Conservation (phyloP, 495 filamentous ascomycete species). For the Cladorrhinum samala region DNA sequence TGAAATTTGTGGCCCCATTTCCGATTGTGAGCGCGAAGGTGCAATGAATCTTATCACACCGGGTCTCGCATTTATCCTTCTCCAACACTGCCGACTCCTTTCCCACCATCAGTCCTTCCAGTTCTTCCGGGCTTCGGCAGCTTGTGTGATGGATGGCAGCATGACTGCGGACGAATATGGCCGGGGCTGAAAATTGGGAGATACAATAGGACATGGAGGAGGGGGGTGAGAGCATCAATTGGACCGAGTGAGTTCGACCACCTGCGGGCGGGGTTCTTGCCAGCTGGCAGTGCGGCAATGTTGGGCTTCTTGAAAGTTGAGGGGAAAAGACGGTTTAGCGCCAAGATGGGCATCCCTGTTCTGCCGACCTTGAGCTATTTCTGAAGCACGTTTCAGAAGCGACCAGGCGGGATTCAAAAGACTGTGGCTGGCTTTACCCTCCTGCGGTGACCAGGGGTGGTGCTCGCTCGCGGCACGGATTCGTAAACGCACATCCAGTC, state of each 20-base stretch:
- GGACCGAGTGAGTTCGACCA: not conserved
- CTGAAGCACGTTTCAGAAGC: conserved; percentile 31
- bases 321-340: conserved; percentile 3
- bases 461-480: conserved; percentile 14
- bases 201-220: not conserved
- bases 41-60: no score
- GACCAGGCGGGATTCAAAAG: conserved; percentile 17
- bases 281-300: not conserved
- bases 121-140: not conserved
- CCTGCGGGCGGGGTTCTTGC: conserved; percentile 1
- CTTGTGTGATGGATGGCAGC: not conserved
- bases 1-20: no score
- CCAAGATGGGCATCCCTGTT: conserved; percentile 8
- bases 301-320: not conserved
- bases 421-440: conserved; percentile 23
- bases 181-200: not conserved
- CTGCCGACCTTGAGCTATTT: conserved; percentile 20
- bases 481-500: not conserved
- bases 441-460: conserved; percentile 15
- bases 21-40: no score
- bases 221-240: not conserved
- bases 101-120: not conserved
- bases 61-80: no score
- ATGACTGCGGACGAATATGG: not conserved
- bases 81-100: no score